Base-by-base conservation (phyloP, 495 filamentous ascomycete genomes). In the Jackrogersella minutella region DNA sequence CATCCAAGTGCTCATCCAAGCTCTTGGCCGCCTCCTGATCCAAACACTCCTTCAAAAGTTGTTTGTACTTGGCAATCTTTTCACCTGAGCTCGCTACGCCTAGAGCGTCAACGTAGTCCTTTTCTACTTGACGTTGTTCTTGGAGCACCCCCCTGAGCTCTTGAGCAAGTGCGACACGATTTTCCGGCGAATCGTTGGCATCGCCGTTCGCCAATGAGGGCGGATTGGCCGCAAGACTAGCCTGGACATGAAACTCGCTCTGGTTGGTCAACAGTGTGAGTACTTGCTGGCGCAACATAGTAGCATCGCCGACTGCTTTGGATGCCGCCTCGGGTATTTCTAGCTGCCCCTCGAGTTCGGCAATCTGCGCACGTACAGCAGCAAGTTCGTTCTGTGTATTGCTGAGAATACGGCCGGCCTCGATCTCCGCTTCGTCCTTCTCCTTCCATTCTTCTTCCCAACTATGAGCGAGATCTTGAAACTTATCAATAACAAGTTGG, bases 381-480 rank as follows among this genome's bases (percentile, higher is more conserved):
- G 79, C 77, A 11, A 88, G 71, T 67, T 90, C 88, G 7, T 76
- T 80, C 33, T 84, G 77, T 3, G 85, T 81, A 58, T 82, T 83
- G 19, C 64, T 66, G 8, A 86, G 73, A 44, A 89, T 82, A 3
- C 85, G 81, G 39, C 82, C 76, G 2, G 86, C 86, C 44, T 89
- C 87, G 26, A 73, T 76, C 43, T 85, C 79, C 19, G 86, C 86
- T 11, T 80, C 78, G 31, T 88, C 82, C 66, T 84, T 86, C 62
- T 88, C 85, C 16, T 79, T 79, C 58, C 86, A 79, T 69, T 89
- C 86, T 17, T 79, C 79, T 30, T 90, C 88, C 64, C 86, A 87
- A 28, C 81, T 84, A 14, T 70, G 63, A 2, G 87, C 86, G 3
- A 90, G 76, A 39, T 82, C 79, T 53, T 84, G 78, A 66, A 85